These are phyloP conservation scores for Apiotrichum akiyoshidainum DNA, from an alignment of 1,284 basidiomycete genomes.

Conservation along the genomic window DNA sequence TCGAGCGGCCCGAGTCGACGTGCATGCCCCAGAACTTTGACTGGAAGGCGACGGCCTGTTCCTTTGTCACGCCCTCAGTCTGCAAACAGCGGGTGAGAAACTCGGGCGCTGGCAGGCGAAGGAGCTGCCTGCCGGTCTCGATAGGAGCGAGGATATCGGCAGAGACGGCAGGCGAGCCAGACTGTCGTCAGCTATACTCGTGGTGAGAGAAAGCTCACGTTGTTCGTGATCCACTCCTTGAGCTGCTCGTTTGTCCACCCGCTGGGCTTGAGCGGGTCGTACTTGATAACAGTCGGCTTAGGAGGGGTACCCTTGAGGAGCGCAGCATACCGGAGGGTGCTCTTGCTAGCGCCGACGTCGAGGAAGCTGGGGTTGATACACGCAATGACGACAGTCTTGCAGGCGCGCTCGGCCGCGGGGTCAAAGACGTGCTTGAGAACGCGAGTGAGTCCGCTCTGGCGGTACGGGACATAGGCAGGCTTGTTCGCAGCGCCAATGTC, in stretches of 20 bases:
- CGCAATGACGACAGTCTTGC: constrained; percentile 2
- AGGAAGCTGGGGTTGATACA: constrained; percentile 5
- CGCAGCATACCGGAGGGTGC: constrained; percentile 4
- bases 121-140: constrained; percentile 3
- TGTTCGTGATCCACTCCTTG: not conserved
- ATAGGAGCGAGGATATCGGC: not conserved
- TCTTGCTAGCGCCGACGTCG: not conserved
- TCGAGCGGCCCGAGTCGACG: not conserved
- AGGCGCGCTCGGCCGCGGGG: not conserved
- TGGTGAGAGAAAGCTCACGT: not conserved
- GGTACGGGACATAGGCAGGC: not conserved
- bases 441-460: constrained; percentile 1
- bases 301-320: not conserved
- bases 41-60: constrained; percentile 1
- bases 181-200: not conserved
- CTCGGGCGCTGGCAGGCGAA: not conserved
- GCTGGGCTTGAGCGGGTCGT: constrained; percentile 1
- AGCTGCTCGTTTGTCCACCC: constrained; percentile 1
- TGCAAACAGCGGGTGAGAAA: not conserved
- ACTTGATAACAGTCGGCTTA: not conserved
- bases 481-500: not conserved
- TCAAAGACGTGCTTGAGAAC: constrained; percentile 10
- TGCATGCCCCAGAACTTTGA: constrained; percentile 6
- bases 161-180: not conserved
- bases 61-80: not conserved